Evolutionary conservation across 345 rosid genomes (phyloP).

Genomic region (Tarenaya hassleriana): DNA sequence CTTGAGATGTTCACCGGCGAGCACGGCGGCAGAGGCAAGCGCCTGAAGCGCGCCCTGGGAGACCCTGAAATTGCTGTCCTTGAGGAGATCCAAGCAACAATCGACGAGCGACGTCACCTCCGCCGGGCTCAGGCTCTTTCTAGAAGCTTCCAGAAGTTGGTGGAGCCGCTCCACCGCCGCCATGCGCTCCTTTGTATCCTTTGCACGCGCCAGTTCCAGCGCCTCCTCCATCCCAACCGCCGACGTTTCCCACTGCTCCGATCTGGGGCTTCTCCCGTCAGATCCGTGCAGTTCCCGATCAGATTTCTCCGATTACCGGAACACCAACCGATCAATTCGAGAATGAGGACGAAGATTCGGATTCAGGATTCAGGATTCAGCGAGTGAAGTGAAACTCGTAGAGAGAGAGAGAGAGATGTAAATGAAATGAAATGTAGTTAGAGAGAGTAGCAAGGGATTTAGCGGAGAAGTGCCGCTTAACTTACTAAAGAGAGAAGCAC

Average conservation of each 20-base stretch:
- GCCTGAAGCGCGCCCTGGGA: slow-evolving; percentile 95
- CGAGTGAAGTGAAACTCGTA: background rate
- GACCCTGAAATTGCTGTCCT: slow-evolving; percentile 86
- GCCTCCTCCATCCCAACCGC: slow-evolving; percentile 80
- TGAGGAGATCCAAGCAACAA: slow-evolving; percentile 92
- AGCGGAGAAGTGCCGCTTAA: slow-evolving; percentile 42
- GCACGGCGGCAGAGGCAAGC: slow-evolving; percentile 94
- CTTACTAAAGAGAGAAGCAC: slow-evolving; percentile 17
- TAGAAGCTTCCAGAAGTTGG: slow-evolving; percentile 80
- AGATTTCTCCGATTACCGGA: background rate
- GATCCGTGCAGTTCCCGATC: slow-evolving; percentile 36
- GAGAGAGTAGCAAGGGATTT: slow-evolving; percentile 24
- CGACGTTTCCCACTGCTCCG: slow-evolving; percentile 24
- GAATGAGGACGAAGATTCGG: background rate
- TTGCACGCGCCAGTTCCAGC: slow-evolving; percentile 90
- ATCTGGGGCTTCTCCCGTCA: slow-evolving; percentile 35
- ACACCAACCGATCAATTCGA: slow-evolving; percentile 13
- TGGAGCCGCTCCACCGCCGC: slow-evolving; percentile 94
- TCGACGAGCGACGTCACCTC: slow-evolving; percentile 89
- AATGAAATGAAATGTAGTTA: slow-evolving; percentile 10
- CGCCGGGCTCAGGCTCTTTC: slow-evolving; percentile 61
- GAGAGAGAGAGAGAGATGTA: slow-evolving; percentile 8
- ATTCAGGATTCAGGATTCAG: slow-evolving; percentile 5
- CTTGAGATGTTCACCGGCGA: slow-evolving; percentile 88
- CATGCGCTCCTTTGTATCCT: slow-evolving; percentile 98